Conservation (phyloP, 768 basidiomycete genomes). For the Lyophyllum shimeji region DNA sequence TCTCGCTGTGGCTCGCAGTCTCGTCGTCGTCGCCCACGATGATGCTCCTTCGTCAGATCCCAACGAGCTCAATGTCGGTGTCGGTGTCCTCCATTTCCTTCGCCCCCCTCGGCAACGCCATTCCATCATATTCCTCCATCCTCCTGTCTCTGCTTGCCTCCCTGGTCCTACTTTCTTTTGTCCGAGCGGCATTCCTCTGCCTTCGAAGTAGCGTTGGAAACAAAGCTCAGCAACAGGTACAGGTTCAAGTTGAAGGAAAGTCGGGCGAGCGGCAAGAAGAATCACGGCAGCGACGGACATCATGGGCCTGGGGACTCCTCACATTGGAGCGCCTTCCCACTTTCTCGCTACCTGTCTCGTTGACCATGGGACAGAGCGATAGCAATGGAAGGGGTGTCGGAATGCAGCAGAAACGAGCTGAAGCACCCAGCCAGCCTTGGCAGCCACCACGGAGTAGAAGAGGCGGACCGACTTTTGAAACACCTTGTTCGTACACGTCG, state of each 20-base stretch:
- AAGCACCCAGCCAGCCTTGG: slow-evolving; percentile 14
- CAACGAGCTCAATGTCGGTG: slow-evolving; percentile 19
- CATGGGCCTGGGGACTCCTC: slow-evolving; percentile 23
- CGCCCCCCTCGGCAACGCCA: slow-evolving; percentile 14
- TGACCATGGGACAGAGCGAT: slow-evolving; percentile 15
- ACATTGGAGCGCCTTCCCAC: slow-evolving; percentile 24
- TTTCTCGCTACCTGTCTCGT: slow-evolving; percentile 25
- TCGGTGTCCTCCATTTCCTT: slow-evolving; percentile 14
- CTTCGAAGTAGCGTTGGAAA: slow-evolving; percentile 13
- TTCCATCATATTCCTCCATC: slow-evolving; percentile 25
- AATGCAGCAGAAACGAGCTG: slow-evolving; percentile 19
- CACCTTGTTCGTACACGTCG: slow-evolving; percentile 19
- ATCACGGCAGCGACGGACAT: slow-evolving; percentile 15
- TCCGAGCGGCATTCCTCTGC: slow-evolving; percentile 19
- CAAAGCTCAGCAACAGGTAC: slow-evolving; percentile 9
- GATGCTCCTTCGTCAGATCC: slow-evolving; percentile 24
- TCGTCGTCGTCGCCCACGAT: slow-evolving; percentile 20
- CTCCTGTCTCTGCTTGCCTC: slow-evolving; percentile 27
- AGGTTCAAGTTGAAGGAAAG: slow-evolving; percentile 17
- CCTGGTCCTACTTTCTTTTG: slow-evolving; percentile 23
- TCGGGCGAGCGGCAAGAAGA: slow-evolving; percentile 7
- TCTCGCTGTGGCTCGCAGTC: slow-evolving; percentile 18
- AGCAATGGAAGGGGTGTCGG: slow-evolving; percentile 22
- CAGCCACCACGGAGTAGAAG: slow-evolving; percentile 17
- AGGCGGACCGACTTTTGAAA: slow-evolving; percentile 26